These are phyloP conservation scores for Aureobasidium sp. DNA, from an alignment of 2,329 filamentous ascomycete genomes.

Conservation along the genomic window DNA sequence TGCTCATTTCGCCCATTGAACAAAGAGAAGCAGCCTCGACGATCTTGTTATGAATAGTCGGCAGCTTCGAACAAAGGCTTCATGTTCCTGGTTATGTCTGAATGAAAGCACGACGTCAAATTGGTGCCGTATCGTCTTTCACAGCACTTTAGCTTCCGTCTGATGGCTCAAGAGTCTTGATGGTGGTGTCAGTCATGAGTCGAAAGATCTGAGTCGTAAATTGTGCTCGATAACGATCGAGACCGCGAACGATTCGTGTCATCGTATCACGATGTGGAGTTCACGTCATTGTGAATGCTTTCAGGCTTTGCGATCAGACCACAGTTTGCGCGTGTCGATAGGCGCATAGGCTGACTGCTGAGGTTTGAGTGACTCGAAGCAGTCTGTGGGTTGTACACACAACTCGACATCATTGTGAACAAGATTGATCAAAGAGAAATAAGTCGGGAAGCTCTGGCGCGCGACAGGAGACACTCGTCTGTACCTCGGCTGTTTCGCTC, in stretches of 20 bases:
- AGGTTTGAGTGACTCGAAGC: neutral
- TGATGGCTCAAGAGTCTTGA: neutral
- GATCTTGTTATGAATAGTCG: neutral
- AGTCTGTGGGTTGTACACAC: too few relatives aligned
- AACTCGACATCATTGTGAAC: too few relatives aligned
- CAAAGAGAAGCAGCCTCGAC: neutral
- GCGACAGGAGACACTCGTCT: neutral
- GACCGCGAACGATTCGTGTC: neutral
- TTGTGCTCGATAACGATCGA: neutral
- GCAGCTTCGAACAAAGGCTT: neutral
- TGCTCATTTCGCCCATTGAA: neutral
- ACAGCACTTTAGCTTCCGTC: neutral
- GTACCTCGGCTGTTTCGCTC: neutral
- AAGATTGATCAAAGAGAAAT: neutral
- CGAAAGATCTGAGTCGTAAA: neutral
- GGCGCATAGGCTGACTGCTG: neutral
- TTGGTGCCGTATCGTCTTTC: neutral
- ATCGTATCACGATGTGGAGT: neutral
- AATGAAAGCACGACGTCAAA: neutral
- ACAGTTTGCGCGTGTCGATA: neutral
- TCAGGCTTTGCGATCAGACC: neutral
- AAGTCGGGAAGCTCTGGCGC: neutral
- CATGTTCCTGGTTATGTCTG: neutral
- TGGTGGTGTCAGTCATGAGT: neutral
- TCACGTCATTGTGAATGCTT: slow-evolving; percentile 1